Evolutionary conservation across 2,329 filamentous ascomycete species (phyloP).

Genomic region (Botryotinia calthae): DNA sequence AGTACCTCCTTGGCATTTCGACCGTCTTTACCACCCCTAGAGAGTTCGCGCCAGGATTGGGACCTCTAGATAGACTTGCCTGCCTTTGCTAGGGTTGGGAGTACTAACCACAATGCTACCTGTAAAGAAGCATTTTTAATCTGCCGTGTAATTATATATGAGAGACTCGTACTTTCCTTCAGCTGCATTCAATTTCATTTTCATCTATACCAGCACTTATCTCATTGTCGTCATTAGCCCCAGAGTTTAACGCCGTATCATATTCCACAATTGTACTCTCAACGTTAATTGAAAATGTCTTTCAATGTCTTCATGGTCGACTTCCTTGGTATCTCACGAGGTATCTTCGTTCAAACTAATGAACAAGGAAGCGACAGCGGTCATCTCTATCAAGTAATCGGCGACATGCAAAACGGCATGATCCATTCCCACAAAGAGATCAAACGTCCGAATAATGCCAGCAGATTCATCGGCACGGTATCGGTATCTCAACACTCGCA

Average conservation of each 20-base stretch:
- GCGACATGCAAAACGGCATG: constrained; percentile 22
- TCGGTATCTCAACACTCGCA: constrained; percentile 16
- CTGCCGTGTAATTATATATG: constrained; percentile 1
- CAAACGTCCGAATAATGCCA: constrained; percentile 3
- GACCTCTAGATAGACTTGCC: constrained; percentile 18
- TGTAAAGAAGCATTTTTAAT: background rate
- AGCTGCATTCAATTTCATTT: background rate
- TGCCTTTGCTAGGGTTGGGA: background rate
- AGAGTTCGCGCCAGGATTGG: constrained; percentile 17
- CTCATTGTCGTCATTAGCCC: background rate
- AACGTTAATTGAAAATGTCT: background rate
- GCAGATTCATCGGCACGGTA: constrained; percentile 18
- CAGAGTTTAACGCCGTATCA: background rate
- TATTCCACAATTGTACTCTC: background rate
- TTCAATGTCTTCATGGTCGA: constrained; percentile 19
- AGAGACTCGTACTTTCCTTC: background rate
- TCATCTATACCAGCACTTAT: background rate
- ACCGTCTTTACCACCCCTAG: background rate
- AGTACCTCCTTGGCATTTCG: constrained; percentile 7
- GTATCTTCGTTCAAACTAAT: constrained; percentile 21
- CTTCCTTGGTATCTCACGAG: constrained; percentile 15
- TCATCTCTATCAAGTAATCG: constrained; percentile 20
- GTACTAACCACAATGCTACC: background rate
- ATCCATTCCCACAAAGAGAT: constrained; percentile 20
- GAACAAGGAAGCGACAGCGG: constrained; percentile 13